Evolutionary conservation across 2,329 filamentous ascomycete species (phyloP), one percentile per base, ranked within the genome.

Genomic region (Fusarium lyarnte): DNA sequence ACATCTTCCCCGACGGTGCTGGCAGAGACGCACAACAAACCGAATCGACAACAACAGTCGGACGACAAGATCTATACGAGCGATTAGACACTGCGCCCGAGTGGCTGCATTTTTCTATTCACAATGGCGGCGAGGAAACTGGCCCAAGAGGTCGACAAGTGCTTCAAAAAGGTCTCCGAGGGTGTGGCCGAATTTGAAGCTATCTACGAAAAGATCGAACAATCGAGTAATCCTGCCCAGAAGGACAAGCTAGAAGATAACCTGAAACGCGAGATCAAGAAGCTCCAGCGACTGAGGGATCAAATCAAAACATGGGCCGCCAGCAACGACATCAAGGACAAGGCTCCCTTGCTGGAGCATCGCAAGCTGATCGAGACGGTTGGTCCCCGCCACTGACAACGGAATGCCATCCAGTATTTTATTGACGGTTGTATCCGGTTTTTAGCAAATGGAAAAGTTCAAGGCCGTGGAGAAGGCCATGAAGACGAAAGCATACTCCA

Each of bases 401-500:
- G 43, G 57, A 64, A 59, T 41, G 23, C 27, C 47, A 41, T 58
- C 58, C 25, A 60, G 62, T 52, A 51, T 41, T 41, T 58, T 74
- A 65, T 75, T 77, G 61, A 77, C 66, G 63, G 45, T 38, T 62
- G 11, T 35, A 53, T 31, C 63, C 38, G 59, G 38, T 54, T 77
- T 51, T 51, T 84, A 96, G 94, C 92, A 95, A 93, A 99, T 99
- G 96, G 96, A 99, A 85, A 94, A 94, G 79, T 99, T 99, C 89
- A 99, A 99, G 86, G 95, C 95, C n/a, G 96, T 99, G 58, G 96
- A 99, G 84, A 99, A 99, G 87, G 96, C 97, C 79, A 98, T 99
- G 96, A 99, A 99, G 87, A 99, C 96, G 63, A 99, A 99, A 84
- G 96, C 96, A 69, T 99, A 97, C 84, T 98, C 96, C 70, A 98